Conservation (phyloP, 2,329 filamentous ascomycete species). For the Lecanicillium sp. region DNA sequence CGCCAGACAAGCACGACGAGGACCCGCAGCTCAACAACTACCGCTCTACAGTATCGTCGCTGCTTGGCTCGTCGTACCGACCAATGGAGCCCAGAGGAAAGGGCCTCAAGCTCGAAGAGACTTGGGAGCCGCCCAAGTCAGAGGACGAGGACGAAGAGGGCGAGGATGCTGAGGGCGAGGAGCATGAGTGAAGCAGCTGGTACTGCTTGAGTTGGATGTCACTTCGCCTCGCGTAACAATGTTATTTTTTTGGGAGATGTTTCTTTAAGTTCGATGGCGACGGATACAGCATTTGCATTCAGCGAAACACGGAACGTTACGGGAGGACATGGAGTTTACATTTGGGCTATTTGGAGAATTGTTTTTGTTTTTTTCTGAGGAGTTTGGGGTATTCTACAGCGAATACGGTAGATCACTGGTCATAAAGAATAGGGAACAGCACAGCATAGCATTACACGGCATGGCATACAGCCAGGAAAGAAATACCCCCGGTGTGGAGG, state of each 20-base stretch:
- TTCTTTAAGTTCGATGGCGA: background rate
- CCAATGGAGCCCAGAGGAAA: conserved; percentile 49
- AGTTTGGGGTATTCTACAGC: too few species aligned
- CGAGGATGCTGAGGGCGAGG: conserved; percentile 31
- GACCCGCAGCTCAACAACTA: conserved; percentile 46
- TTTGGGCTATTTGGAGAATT: too few species aligned
- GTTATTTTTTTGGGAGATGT: background rate
- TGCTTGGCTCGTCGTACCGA: conserved; percentile 43
- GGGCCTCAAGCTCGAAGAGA: conserved; percentile 73
- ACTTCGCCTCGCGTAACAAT: background rate
- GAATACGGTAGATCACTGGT: too few species aligned
- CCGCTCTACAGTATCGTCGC: conserved; percentile 42
- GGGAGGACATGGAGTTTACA: too few species aligned
- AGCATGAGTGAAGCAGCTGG: conserved; percentile 28
- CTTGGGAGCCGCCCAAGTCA: conserved; percentile 61
- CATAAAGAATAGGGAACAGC: too few species aligned
- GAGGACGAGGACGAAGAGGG: conserved; percentile 49
- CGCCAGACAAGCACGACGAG: conserved; percentile 48
- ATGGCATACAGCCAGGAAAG: too few species aligned
- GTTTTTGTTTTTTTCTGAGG: too few species aligned
- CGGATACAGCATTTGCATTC: background rate
- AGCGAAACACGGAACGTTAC: background rate
- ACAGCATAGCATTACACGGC: too few species aligned
- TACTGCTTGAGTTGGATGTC: conserved; percentile 9
- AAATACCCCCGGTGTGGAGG: too few species aligned